Conservation (phyloP, 1,139 yeast genomes). For the Saccharomyces pastorianus region DNA sequence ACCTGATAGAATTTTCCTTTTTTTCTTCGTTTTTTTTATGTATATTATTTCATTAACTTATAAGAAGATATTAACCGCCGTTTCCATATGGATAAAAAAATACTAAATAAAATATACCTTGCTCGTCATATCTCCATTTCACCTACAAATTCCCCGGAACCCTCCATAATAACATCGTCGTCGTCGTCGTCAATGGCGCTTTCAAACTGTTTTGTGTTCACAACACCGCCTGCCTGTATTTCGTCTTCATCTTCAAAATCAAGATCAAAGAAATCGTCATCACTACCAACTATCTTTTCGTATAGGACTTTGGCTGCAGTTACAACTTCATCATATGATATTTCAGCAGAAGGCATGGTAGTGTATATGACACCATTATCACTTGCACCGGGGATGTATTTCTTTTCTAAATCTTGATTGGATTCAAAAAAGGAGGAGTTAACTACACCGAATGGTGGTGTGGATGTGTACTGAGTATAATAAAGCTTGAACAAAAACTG, state of each 20-base stretch:
- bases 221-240: conserved; percentile 14
- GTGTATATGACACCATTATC: conserved; percentile 52
- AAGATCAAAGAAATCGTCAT: conserved; percentile 90
- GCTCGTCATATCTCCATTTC: conserved; percentile 53
- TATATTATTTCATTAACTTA: not conserved
- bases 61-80: not conserved
- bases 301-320: conserved; percentile 74
- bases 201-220: conserved; percentile 18
- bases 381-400: conserved; percentile 28
- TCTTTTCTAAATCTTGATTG: conserved; percentile 13
- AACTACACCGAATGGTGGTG: conserved; percentile 43
- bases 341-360: conserved; percentile 70
- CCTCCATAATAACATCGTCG: conserved; percentile 25
- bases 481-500: conserved; percentile 73
- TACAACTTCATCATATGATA: conserved; percentile 83
- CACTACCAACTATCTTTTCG: conserved; percentile 76
- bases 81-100: not conserved
- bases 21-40: not conserved
- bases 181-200: conserved; percentile 28
- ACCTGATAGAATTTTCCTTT: not conserved
- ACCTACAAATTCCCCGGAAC: conserved; percentile 56
- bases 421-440: conserved; percentile 34
- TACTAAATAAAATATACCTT: conserved; percentile 6
- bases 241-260: conserved; percentile 94
- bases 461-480: conserved; percentile 65